A percentile compares a stretch with the other conserved stretches of the same genome.
Conservation (phyloP, 345 rosid genomes). For the Rhizophora mangle region DNA sequence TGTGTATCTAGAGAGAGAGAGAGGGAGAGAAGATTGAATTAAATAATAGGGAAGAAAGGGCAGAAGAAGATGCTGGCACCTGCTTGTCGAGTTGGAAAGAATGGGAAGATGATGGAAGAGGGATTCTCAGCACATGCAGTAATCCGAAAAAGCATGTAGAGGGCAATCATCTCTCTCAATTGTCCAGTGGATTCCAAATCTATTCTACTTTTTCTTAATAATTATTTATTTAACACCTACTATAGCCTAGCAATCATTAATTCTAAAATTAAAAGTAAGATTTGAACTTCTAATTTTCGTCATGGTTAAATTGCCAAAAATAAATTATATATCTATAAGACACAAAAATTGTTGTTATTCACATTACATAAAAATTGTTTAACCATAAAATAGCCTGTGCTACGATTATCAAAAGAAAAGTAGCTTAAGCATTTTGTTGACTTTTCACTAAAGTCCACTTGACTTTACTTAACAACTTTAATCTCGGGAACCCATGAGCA, state of each 20-base stretch:
- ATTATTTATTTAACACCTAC: no score
- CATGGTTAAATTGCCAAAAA: no score
- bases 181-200: conserved; percentile 34
- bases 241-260: no score
- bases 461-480: conserved; percentile 15
- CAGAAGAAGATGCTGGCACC: conserved; percentile 19
- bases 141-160: conserved; percentile 19
- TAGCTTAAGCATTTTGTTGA: conserved; percentile 13
- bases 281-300: no score
- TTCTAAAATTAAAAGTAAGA: no score
- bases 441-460: background rate
- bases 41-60: background rate
- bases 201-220: conserved; percentile 12
- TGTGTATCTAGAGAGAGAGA: no score
- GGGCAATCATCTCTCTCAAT: conserved; percentile 38
- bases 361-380: background rate
- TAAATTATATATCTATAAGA: no score
- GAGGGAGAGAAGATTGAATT: background rate
- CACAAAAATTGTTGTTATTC: background rate
- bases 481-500: background rate
- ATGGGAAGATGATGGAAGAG: conserved; percentile 26
- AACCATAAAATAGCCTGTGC: no score
- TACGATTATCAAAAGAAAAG: no score
- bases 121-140: conserved; percentile 44
- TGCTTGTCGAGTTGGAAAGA: conserved; percentile 37